phyloP scores from a whole-genome alignment of 805 yeast genomes.

The Candida takata region DNA sequence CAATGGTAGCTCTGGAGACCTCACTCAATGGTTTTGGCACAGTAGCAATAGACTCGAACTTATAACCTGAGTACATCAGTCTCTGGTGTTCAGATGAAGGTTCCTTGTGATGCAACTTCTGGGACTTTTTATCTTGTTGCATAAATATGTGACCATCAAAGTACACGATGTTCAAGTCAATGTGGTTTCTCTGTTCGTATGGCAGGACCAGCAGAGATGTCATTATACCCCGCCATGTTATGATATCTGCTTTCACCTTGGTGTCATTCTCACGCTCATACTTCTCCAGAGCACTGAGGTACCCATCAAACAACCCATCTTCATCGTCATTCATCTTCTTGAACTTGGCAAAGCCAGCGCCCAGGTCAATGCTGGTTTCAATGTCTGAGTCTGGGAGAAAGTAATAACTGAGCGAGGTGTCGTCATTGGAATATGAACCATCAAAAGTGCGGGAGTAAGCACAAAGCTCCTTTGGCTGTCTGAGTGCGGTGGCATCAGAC shows the following conservation, averaged over 20 bases:
- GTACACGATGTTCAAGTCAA: slow-evolving; percentile 55
- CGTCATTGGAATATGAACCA: slow-evolving; percentile 45
- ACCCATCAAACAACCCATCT: slow-evolving; percentile 51
- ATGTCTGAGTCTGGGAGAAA: slow-evolving; percentile 72
- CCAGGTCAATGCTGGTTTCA: slow-evolving; percentile 56
- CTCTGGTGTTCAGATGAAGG: slow-evolving; percentile 27
- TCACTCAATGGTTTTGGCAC: slow-evolving; percentile 69
- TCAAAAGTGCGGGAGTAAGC: slow-evolving; percentile 56
- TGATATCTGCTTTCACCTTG: slow-evolving; percentile 53
- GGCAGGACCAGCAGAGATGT: slow-evolving; percentile 66
- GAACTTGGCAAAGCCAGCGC: slow-evolving; percentile 57
- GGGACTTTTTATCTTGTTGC: slow-evolving; percentile 29
- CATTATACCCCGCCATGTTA: slow-evolving; percentile 84
- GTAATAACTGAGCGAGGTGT: slow-evolving; percentile 56
- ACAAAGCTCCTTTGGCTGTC: slow-evolving; percentile 82
- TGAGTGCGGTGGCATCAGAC: slow-evolving; percentile 59
- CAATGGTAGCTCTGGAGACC: slow-evolving; percentile 59
- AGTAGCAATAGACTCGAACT: slow-evolving; percentile 77
- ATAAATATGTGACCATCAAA: slow-evolving; percentile 75
- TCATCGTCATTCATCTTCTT: slow-evolving; percentile 46
- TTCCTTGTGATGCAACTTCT: slow-evolving; percentile 22
- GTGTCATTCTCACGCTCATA: slow-evolving; percentile 43
- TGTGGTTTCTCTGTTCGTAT: slow-evolving; percentile 45
- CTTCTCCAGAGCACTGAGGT: slow-evolving; percentile 46
- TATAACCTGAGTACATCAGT: slow-evolving; percentile 66